A percentile compares a stretch with the other conserved stretches of the same genome.
These are phyloP conservation scores for Galeopsis tetrahit DNA, from an alignment of 257 asterid species.

Conservation along the genomic window DNA sequence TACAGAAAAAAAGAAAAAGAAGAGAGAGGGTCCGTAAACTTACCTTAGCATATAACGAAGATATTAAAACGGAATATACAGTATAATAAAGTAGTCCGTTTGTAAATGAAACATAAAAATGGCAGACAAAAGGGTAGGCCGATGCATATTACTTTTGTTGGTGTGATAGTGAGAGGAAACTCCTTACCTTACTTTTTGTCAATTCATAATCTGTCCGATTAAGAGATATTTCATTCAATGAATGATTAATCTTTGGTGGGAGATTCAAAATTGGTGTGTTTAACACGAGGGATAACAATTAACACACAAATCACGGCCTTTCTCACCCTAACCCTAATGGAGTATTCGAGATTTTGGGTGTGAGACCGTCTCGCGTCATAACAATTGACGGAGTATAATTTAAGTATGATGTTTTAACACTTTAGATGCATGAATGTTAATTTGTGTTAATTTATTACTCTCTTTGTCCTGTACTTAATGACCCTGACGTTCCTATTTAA, in stretches of 20 bases:
- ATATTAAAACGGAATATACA: background rate
- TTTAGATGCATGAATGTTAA: no score
- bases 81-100: background rate
- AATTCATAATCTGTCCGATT: background rate
- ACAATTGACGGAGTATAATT: no score
- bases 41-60: background rate
- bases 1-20: no score
- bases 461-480: no score
- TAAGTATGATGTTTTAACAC: no score
- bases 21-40: no score
- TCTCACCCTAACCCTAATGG: no score
- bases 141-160: constrained; percentile 1
- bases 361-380: no score
- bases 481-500: no score
- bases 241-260: background rate
- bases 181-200: constrained; percentile 4
- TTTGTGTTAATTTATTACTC: no score
- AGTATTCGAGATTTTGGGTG: no score
- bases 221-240: background rate
- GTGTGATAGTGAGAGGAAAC: constrained; percentile 22
- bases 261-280: constrained; percentile 4
- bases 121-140: constrained; percentile 24
- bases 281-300: background rate
- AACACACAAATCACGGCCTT: no score
- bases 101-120: background rate